Conservation (phyloP, 306 rosid species). For the Quercus berberidifolia region DNA sequence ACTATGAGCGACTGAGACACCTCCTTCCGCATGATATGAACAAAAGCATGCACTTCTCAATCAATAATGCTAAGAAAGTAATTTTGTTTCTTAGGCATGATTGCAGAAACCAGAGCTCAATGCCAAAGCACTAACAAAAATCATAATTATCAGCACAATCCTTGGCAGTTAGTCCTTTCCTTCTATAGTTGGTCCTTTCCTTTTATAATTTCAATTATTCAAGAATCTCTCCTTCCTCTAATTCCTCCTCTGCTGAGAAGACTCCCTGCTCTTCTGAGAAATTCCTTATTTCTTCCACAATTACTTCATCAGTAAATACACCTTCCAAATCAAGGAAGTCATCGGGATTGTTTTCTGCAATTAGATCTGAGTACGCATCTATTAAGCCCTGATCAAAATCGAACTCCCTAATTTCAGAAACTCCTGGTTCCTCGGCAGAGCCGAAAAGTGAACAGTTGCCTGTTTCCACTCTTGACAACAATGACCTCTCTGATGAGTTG, state of each 20-base stretch:
- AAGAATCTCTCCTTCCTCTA: slow-evolving; percentile 90
- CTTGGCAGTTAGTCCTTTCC: background rate
- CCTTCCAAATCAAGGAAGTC: slow-evolving; percentile 53
- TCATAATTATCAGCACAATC: background rate
- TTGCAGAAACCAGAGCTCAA: background rate
- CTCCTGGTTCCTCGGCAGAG: slow-evolving; percentile 22
- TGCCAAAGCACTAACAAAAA: background rate
- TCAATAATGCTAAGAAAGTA: background rate
- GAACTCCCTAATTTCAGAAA: slow-evolving; percentile 35
- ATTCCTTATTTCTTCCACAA: slow-evolving; percentile 27
- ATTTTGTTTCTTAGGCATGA: background rate
- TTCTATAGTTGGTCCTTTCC: too few relatives aligned
- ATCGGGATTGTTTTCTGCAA: slow-evolving; percentile 54
- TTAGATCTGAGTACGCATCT: slow-evolving; percentile 50
- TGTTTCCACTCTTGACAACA: slow-evolving; percentile 27
- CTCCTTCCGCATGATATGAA: background rate
- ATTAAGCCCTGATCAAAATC: slow-evolving; percentile 61
- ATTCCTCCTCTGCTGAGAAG: slow-evolving; percentile 39
- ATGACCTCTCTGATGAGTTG: slow-evolving; percentile 28
- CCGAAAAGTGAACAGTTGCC: slow-evolving; percentile 27
- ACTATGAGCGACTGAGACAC: background rate
- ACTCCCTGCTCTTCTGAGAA: slow-evolving; percentile 12
- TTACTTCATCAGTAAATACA: slow-evolving; percentile 34
- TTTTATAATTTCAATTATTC: slow-evolving; percentile 37
- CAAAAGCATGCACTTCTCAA: background rate